Base-by-base conservation (phyloP, 257 asterid species). In the Eucommia ulmoides region DNA sequence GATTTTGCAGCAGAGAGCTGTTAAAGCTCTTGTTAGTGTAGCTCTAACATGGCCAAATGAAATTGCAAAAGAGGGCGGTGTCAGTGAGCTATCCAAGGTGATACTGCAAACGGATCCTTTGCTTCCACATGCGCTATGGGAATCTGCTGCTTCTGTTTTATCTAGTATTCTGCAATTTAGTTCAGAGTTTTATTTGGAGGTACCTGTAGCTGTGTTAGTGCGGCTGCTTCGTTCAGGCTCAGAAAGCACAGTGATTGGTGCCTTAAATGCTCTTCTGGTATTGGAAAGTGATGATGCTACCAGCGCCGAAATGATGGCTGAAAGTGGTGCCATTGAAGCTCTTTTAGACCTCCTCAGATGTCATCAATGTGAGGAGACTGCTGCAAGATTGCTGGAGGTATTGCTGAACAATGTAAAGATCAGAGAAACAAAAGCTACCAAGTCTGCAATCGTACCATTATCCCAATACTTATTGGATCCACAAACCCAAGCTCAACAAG, bases 1-100 rank as follows among this genome's bases (percentile, higher is more conserved):
- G 15, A 65, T 85, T 63, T 65, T 86, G 87, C 98, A 91, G 66
- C 98, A 86, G 80, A 73, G 92, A 65, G 92, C 98, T 18, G 93
- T 83, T 55, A 82, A 72, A 74, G 94, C 98, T 58, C 92, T 91
- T 24, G 96, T 91, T 24, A 71, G 86, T 53, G 66, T 86, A 46
- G 81, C 92, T 14, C 58, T 70, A 41, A 72, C 78, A 45, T 91
- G 96, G 96, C 95, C 98, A 23, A 91, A 86, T 58, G 96, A 91
- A 65, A 91, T 91, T 51, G 98, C 98, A 18, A 91, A 75, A 69
- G 98, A 86, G 73, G 98, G 98, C 20, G 98, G 96, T n/a, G 98
- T 91, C 12, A 61, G 76, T 61, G 93, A 86, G 70, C 72, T 91
- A 47, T 91, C 98, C 35, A 85, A 65, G 60, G 93, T 86, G 51